Evolutionary conservation across 2,329 filamentous ascomycete genomes (phyloP), one percentile per base, ranked within the genome.

Genomic region (Capronia americana): DNA sequence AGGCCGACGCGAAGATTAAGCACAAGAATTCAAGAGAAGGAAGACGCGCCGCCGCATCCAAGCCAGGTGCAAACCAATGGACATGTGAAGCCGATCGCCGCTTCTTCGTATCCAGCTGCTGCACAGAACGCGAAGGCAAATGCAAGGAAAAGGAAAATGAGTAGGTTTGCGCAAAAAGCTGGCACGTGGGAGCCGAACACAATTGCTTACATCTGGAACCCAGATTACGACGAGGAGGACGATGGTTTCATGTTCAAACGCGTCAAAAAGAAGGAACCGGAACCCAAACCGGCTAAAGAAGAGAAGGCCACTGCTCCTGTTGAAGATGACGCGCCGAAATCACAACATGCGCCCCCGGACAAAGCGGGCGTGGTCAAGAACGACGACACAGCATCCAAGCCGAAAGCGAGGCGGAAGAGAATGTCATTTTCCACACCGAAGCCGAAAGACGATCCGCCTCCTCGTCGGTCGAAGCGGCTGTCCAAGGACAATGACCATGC

Each of bases 191-290:
- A 46, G 26, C 6, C 20, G 54, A 44, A 55, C 11, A 50, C 4
- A 26, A 20, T 10, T 26, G 34, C 61, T 69, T 24, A 67, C 57
- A 41, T 28, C 6, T 28, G 17, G 20, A 17, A 46, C n/a, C 38
- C 66, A 81, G 83, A 79, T 68, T 90, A 89, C 73, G 89, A 92
- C 73, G 90, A 93, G 77, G 86, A 90, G 74, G 88, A 91, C 80
- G 91, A 90, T 73, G 91, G 91, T 69, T 93, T 93, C 73, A 83
- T 87, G 65, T 93, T 93, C 76, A 87, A 88, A 69, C 86, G 90
- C 71, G 88, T 85, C 68, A 91, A 91, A 75, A 80, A 44, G 38
- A 44, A 86, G 74, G 83, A 84, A 67, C 92, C 90, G 79, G 84
- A 11, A 64, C 70, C 50, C 65, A 61, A 58, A 46, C 28, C 23